These are phyloP conservation scores for Solanum paucissectum DNA, from an alignment of 257 asterid genomes.

Conservation along the genomic window DNA sequence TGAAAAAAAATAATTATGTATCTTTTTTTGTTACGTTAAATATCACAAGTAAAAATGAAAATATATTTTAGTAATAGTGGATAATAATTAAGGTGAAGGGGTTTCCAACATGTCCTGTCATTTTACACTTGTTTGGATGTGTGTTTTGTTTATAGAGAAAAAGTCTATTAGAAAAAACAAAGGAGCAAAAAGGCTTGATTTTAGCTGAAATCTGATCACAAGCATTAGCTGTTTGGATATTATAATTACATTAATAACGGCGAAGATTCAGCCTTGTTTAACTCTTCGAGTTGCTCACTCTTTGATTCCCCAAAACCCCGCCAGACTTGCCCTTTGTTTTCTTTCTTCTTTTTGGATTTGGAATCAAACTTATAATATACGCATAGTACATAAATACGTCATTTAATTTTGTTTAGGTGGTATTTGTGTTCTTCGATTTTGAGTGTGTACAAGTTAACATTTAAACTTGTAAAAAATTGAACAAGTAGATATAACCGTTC, in stretches of 20 bases:
- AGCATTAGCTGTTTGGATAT: neutral
- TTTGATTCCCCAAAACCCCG: constrained; percentile 45
- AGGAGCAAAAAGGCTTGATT: constrained; percentile 20
- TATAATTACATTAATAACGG: constrained; percentile 21
- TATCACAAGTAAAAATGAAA: neutral
- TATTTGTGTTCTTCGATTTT: no score
- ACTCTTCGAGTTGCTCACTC: constrained; percentile 55
- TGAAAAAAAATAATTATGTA: neutral
- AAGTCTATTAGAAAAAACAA: neutral
- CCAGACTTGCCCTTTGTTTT: constrained; percentile 30
- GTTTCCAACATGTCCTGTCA: neutral
- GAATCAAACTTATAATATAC: neutral
- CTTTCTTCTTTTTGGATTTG: neutral
- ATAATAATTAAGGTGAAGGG: neutral
- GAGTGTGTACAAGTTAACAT: neutral
- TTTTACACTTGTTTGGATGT: neutral
- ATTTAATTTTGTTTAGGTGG: no score
- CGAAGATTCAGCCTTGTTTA: constrained; percentile 83
- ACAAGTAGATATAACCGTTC: no score
- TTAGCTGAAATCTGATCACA: constrained; percentile 31
- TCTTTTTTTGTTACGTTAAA: no score
- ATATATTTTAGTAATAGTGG: neutral
- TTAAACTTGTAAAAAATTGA: no score
- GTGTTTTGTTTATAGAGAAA: neutral
- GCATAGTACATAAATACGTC: no score